phyloP scores from a whole-genome alignment of 768 basidiomycete species.

The Amanita thiersii region DNA sequence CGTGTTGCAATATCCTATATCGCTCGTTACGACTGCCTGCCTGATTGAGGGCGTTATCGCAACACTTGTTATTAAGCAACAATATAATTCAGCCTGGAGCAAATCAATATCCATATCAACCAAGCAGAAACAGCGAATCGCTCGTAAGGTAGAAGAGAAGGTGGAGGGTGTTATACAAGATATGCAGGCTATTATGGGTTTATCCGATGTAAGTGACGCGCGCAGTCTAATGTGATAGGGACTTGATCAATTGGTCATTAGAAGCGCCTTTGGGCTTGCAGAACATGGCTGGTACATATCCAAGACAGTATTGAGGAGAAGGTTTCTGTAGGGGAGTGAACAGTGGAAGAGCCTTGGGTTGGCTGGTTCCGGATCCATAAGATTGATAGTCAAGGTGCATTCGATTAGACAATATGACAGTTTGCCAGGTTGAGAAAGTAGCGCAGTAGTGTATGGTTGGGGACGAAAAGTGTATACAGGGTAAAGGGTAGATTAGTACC shows the following conservation, averaged over 20 bases:
- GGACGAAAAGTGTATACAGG: too few relatives aligned
- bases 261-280: not conserved
- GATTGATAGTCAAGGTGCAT: too few relatives aligned
- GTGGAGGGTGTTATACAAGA: conserved; percentile 29
- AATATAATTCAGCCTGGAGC: conserved; percentile 21
- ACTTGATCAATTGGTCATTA: not conserved
- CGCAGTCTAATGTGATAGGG: not conserved
- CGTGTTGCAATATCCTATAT: conserved; percentile 42
- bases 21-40: conserved; percentile 45
- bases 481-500: too few relatives aligned
- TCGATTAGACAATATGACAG: too few relatives aligned
- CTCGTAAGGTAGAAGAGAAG: conserved; percentile 19
- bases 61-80: conserved; percentile 28
- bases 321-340: too few relatives aligned
- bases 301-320: too few relatives aligned
- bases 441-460: too few relatives aligned
- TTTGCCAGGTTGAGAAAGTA: too few relatives aligned
- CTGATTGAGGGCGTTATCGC: conserved; percentile 36
- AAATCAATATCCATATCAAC: conserved; percentile 4
- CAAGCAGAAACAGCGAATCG: conserved; percentile 2
- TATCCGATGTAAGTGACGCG: conserved; percentile 26
- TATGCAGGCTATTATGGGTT: conserved; percentile 24
- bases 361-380: too few relatives aligned
- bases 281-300: conserved; percentile 1
- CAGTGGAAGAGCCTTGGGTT: too few relatives aligned